A percentile compares a stretch with the other conserved stretches of the same genome.
Evolutionary conservation across 2,329 filamentous ascomycete genomes (phyloP).

Genomic region (Stachybotrys chartarum): DNA sequence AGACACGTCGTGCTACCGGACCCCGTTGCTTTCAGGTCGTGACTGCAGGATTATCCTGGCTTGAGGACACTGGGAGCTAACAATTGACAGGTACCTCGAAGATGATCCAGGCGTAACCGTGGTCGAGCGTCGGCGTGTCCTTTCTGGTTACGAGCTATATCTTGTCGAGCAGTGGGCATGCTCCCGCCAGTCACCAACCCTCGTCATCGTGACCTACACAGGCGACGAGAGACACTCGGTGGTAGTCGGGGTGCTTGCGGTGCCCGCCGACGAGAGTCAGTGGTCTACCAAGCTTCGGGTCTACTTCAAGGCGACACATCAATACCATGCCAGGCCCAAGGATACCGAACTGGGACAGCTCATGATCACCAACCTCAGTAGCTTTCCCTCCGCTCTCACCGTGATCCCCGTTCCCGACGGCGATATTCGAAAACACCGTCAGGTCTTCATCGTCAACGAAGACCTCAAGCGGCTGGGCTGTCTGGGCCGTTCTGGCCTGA

Average conservation of each 20-base stretch:
- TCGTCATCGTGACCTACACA: slow-evolving; percentile 88
- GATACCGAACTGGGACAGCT: slow-evolving; percentile 76
- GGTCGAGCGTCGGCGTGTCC: slow-evolving; percentile 60
- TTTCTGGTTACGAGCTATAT: slow-evolving; percentile 87
- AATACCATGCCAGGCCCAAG: slow-evolving; percentile 77
- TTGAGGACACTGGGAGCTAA: slow-evolving; percentile 2
- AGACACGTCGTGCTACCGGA: slow-evolving; percentile 51
- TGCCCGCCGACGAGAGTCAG: slow-evolving; percentile 69
- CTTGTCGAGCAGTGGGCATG: slow-evolving; percentile 97
- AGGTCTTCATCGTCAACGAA: slow-evolving; percentile 89
- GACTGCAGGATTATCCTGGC: background rate
- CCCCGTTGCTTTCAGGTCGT: slow-evolving; percentile 48
- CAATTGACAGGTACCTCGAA: slow-evolving; percentile 60
- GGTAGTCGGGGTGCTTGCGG: slow-evolving; percentile 71
- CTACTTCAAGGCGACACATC: slow-evolving; percentile 80
- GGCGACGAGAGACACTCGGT: slow-evolving; percentile 75
- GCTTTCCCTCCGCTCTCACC: slow-evolving; percentile 84
- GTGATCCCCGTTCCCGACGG: slow-evolving; percentile 88
- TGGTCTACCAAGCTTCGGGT: slow-evolving; percentile 76
- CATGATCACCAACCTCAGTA: slow-evolving; percentile 90
- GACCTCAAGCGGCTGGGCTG: slow-evolving; percentile 88
- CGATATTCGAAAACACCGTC: slow-evolving; percentile 71
- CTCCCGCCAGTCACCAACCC: slow-evolving; percentile 81
- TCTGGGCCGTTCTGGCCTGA: slow-evolving; percentile 81
- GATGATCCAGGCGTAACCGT: slow-evolving; percentile 73